Evolutionary conservation across 805 yeast genomes (phyloP), one percentile per base, ranked within the genome.

Genomic region (Ogataea methylovora): DNA sequence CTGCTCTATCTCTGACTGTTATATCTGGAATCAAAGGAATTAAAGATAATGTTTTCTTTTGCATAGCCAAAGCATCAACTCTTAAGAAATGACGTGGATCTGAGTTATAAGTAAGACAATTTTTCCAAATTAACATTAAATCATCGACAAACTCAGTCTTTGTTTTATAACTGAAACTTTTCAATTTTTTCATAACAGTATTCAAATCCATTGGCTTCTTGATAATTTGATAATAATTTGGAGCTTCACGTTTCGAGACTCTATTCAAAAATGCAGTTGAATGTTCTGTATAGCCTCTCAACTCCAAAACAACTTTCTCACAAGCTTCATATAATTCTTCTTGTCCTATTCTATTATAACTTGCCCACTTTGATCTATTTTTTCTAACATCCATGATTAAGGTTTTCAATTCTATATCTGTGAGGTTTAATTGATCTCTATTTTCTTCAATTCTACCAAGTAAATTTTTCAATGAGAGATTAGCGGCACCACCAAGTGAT

Each of bases 241-340:
- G 99, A 0, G 99, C 99, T 50, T 92, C 99, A 36, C 98, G 71
- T 54, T 92, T 92, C 38, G 92, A 85, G n/a, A 92, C 99, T 52
- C 85, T 84, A 60, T 88, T 92, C 44, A 92, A 66, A 51, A 92
- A 92, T 0, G 97, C 95, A 1, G 97, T 87, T 0, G 97, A 87
- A 58, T 92, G 97, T 51, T 92, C 97, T 0, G 98, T 90, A 46
- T 82, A 85, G 6, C 90, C 84, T 51, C 98, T 71, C 22, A 92
- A 63, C 48, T 92, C 97, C 43, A 79, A 63, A 0, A 90, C 88
- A 1, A 92, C 98, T 51, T 87, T 88, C 48, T 92, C 99, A 49
- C 97, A 90, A 0, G 97, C 95, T 47, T 94, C 98, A 51, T 92
- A 92, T 16, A 92, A 69, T 55, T 94, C 99, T 53, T 92, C 99